phyloP scores from a whole-genome alignment of 352 stramenopile species.

The Phytophthora crassamura region DNA sequence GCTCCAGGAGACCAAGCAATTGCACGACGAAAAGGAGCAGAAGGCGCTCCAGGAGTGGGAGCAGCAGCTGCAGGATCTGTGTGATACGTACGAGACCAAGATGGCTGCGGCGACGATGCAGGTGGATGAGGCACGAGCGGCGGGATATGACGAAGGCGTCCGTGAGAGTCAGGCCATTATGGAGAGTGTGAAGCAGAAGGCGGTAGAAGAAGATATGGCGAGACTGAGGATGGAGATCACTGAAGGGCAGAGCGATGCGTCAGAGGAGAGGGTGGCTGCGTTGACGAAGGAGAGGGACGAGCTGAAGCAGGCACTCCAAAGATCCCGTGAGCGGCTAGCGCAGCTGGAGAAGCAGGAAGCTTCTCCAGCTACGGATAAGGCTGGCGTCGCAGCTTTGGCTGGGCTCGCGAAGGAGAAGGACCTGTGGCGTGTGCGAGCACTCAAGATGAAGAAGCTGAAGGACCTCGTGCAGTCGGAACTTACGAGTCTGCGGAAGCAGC shows the following conservation, averaged over 20 bases:
- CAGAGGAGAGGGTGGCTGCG: constrained; percentile 14
- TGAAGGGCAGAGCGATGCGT: neutral
- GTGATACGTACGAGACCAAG: constrained; percentile 75
- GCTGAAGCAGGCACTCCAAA: constrained; percentile 32
- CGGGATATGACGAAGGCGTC: constrained; percentile 80
- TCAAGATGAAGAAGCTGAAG: constrained; percentile 90
- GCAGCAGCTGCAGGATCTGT: constrained; percentile 67
- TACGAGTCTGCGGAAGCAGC: constrained; percentile 45
- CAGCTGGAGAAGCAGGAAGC: constrained; percentile 35
- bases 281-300: constrained; percentile 42
- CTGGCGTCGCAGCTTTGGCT: constrained; percentile 14
- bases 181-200: constrained; percentile 57
- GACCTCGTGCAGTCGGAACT: constrained; percentile 70
- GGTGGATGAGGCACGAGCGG: constrained; percentile 72
- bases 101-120: constrained; percentile 77
- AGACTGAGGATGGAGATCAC: constrained; percentile 37
- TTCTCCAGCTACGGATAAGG: neutral
- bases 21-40: constrained; percentile 56
- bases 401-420: constrained; percentile 67
- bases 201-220: constrained; percentile 53
- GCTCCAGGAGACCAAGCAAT: constrained; percentile 46
- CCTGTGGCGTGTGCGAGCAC: constrained; percentile 75
- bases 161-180: constrained; percentile 79
- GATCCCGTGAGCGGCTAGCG: constrained; percentile 16
- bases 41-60: constrained; percentile 57